Conservation (phyloP, 2,329 filamentous ascomycete species). For the Trichoderma atroviride region DNA sequence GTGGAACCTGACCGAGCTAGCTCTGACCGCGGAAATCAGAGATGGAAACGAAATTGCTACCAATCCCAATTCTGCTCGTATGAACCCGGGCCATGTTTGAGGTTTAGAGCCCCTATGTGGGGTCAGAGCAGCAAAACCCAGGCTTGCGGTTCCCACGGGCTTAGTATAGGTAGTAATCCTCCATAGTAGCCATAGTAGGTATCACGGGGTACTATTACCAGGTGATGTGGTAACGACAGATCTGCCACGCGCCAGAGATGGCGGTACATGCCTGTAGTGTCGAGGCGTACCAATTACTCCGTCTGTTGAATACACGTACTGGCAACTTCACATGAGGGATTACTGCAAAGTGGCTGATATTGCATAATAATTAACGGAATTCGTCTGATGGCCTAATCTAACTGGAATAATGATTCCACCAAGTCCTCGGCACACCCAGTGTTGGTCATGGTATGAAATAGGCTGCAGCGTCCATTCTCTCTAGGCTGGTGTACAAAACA, state of each 20-base stretch:
- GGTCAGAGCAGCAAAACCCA: neutral
- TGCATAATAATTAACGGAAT: slow-evolving; percentile 13
- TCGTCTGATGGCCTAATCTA: slow-evolving; percentile 19
- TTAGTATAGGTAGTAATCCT: neutral
- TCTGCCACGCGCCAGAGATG: neutral
- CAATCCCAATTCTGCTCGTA: slow-evolving; percentile 19
- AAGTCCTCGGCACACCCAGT: neutral
- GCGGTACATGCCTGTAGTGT: neutral
- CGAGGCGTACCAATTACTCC: neutral
- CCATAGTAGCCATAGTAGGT: neutral
- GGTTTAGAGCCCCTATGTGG: slow-evolving; percentile 22
- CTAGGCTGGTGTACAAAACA: neutral
- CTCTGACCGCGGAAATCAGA: slow-evolving; percentile 3
- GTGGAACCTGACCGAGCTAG: slow-evolving; percentile 3
- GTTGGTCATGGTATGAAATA: neutral
- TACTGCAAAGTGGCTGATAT: neutral
- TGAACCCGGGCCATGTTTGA: slow-evolving; percentile 19
- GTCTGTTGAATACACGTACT: neutral
- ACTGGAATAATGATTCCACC: slow-evolving; percentile 16
- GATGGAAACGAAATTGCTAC: slow-evolving; percentile 24
- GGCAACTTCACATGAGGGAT: neutral
- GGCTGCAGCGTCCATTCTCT: neutral
- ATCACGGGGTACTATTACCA: neutral
- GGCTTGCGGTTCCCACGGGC: slow-evolving; percentile 6
- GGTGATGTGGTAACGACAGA: neutral